These are phyloP conservation scores for Plectosphaerella sp. DNA, from an alignment of 2,329 filamentous ascomycete species.

Conservation along the genomic window DNA sequence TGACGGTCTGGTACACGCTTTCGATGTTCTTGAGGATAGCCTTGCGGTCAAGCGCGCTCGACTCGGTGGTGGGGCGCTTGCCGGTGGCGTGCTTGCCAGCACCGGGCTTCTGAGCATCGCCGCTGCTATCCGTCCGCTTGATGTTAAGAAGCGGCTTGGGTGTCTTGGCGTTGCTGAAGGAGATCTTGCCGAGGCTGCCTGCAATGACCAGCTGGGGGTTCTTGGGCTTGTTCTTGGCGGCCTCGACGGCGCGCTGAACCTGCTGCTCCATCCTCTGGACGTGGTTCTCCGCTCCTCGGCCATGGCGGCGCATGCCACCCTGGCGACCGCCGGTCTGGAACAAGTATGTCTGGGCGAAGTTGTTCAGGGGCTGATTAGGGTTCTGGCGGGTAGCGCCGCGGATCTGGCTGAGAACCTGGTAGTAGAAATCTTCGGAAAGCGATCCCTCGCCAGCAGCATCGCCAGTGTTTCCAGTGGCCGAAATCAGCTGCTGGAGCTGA, in stretches of 20 bases:
- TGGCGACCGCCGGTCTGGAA: conserved; percentile 89
- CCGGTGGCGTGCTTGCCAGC: conserved; percentile 35
- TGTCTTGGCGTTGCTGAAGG: conserved; percentile 97
- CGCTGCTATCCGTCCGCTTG: conserved; percentile 73
- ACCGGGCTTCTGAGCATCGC: conserved; percentile 49
- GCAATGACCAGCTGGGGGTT: conserved; percentile 96
- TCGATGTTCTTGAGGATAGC: conserved; percentile 83
- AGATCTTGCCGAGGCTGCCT: conserved; percentile 94
- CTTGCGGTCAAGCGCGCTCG: conserved; percentile 69
- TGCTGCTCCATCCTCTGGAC: conserved; percentile 99
- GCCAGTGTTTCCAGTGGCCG: conserved; percentile 81
- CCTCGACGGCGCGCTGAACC: conserved; percentile 93
- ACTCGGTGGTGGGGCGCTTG: conserved; percentile 22
- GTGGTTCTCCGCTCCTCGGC: conserved; percentile 87
- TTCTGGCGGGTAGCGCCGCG: conserved; percentile 85
- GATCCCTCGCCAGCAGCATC: conserved; percentile 77
- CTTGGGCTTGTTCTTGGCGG: conserved; percentile 95
- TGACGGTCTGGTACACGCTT: conserved; percentile 78
- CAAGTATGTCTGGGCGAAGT: conserved; percentile 96
- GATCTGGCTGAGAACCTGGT: conserved; percentile 95
- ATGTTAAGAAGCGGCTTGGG: conserved; percentile 93
- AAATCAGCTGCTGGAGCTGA: conserved; percentile 91
- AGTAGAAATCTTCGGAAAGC: conserved; percentile 93
- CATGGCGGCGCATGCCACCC: conserved; percentile 68
- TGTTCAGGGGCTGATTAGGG: conserved; percentile 86